Evolutionary conservation across 768 basidiomycete genomes (phyloP).

Genomic region (Mycena galericulata): DNA sequence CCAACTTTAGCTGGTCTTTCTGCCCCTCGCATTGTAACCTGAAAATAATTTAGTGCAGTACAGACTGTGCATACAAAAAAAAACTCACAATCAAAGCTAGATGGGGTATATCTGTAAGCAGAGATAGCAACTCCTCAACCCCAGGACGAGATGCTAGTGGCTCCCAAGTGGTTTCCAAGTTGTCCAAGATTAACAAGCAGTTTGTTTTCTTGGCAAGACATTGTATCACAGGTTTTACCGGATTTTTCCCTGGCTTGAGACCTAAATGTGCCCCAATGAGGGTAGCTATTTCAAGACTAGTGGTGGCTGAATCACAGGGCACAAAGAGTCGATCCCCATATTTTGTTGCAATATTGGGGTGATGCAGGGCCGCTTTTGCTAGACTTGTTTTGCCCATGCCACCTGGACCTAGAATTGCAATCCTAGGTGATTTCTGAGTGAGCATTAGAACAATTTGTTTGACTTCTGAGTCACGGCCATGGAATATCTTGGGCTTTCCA

Average conservation of each 20-base stretch:
- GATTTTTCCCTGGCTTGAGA: not conserved
- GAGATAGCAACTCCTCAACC: not conserved
- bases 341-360: not conserved
- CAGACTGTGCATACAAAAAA: not conserved
- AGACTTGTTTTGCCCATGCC: constrained; percentile 6
- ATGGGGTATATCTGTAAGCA: not conserved
- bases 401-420: not conserved
- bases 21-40: constrained; percentile 1
- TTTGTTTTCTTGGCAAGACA: not conserved
- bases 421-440: not conserved
- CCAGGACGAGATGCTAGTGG: not conserved
- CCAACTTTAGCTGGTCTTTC: not conserved
- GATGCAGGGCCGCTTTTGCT: not conserved
- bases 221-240: not conserved
- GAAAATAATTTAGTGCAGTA: not conserved
- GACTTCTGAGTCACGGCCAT: constrained; percentile 9
- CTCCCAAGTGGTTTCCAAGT: constrained; percentile 7
- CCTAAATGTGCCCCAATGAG: constrained; percentile 23
- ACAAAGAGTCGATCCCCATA: constrained; percentile 16
- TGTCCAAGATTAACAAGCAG: not conserved
- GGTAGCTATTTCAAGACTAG: not conserved
- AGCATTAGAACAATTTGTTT: not conserved
- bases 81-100: not conserved
- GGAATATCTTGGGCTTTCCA: not conserved
- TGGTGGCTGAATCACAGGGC: not conserved